Conservation (phyloP, 257 asterid genomes). For the Ilex aquifolium region DNA sequence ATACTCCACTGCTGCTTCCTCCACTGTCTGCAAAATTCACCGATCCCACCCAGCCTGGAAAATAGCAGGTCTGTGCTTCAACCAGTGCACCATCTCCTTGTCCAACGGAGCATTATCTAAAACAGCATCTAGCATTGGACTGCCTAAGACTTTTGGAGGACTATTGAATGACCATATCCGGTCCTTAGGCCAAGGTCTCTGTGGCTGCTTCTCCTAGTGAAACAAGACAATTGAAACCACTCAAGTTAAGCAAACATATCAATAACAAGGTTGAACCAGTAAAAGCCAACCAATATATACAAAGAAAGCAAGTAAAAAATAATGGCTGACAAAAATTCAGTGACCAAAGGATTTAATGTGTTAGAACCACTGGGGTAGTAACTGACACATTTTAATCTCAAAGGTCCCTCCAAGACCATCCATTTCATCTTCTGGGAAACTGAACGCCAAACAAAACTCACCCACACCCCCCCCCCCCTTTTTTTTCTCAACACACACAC, state of each 20-base stretch:
- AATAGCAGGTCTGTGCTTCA: conserved; percentile 67
- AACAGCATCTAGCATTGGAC: conserved; percentile 83
- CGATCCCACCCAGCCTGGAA: conserved; percentile 91
- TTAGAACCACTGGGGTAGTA: not conserved
- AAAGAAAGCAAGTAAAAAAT: not conserved
- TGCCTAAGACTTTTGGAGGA: conserved; percentile 56
- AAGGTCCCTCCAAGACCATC: too few species aligned
- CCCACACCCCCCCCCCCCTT: too few species aligned
- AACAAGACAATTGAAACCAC: not conserved
- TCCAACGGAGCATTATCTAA: conserved; percentile 50
- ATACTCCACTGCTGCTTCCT: conserved; percentile 20
- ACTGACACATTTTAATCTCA: too few species aligned
- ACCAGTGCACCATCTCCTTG: conserved; percentile 84
- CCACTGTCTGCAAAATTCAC: conserved; percentile 52
- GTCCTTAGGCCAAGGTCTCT: conserved; percentile 92
- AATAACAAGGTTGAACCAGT: not conserved
- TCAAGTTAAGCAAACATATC: not conserved
- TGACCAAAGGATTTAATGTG: not conserved
- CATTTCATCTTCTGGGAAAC: too few species aligned
- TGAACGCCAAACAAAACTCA: too few species aligned
- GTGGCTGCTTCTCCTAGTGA: conserved; percentile 79
- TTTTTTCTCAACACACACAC: too few species aligned
- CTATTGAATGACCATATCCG: conserved; percentile 82
- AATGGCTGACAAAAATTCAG: too few species aligned
- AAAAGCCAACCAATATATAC: not conserved